Evolutionary conservation across 371 early-diverging fungal genomes (phyloP).

Genomic region (Ordospora colligata): DNA sequence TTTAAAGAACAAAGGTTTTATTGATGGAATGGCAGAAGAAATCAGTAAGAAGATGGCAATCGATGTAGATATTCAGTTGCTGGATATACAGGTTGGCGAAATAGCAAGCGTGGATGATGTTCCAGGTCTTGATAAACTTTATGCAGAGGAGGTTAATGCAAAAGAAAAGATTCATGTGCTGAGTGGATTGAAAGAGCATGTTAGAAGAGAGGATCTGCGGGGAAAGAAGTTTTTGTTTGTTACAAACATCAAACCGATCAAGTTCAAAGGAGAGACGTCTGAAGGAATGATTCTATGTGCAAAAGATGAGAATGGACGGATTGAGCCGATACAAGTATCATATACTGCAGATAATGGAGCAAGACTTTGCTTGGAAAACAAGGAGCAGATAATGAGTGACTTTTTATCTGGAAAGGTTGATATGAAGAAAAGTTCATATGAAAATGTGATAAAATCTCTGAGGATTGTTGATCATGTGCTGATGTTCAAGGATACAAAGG

Average conservation of each 20-base stretch:
- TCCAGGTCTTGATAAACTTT: slow-evolving; percentile 57
- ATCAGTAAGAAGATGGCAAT: background rate
- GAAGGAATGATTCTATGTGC: slow-evolving; percentile 62
- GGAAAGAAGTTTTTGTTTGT: slow-evolving; percentile 56
- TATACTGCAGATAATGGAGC: slow-evolving; percentile 59
- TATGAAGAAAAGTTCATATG: slow-evolving; percentile 36
- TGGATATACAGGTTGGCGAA: slow-evolving; percentile 58
- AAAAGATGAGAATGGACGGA: slow-evolving; percentile 45
- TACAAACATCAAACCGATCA: slow-evolving; percentile 58
- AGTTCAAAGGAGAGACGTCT: slow-evolving; percentile 50
- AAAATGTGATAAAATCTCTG: slow-evolving; percentile 1
- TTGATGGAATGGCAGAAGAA: background rate
- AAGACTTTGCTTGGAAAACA: slow-evolving; percentile 63
- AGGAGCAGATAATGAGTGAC: background rate
- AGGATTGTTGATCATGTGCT: slow-evolving; percentile 11
- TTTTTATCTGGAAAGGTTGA: slow-evolving; percentile 21
- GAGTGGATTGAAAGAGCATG: slow-evolving; percentile 55
- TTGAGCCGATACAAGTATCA: slow-evolving; percentile 60
- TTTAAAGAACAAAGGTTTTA: background rate
- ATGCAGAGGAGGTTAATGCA: slow-evolving; percentile 54
- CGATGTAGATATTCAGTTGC: slow-evolving; percentile 49
- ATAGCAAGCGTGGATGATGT: slow-evolving; percentile 55
- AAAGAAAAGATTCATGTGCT: slow-evolving; percentile 49
- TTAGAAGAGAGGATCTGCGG: slow-evolving; percentile 47
- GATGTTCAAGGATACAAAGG: slow-evolving; percentile 1